phyloP scores from a whole-genome alignment of 2,329 filamentous ascomycete genomes.

The Apiospora malaysiana region DNA sequence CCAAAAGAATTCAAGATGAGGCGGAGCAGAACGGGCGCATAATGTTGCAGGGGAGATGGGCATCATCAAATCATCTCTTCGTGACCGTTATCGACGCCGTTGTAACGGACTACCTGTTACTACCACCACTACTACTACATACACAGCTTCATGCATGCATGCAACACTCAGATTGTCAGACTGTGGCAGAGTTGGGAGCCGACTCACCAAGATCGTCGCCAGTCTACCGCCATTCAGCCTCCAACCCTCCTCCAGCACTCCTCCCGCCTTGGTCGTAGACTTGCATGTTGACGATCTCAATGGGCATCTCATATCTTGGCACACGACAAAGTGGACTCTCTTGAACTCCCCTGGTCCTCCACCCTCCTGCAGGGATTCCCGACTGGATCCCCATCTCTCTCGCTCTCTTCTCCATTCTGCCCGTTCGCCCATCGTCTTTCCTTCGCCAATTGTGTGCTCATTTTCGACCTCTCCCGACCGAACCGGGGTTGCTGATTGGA shows the following conservation, averaged over 20 bases:
- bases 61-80: constrained; percentile 4
- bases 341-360: not conserved
- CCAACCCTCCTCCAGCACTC: not conserved
- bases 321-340: not conserved
- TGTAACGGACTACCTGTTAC: not conserved
- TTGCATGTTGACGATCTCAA: constrained; percentile 15
- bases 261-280: constrained; percentile 13
- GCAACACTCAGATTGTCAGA: not conserved
- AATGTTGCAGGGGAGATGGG: constrained; percentile 15
- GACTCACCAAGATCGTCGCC: not conserved
- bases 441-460: not conserved
- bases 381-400: not conserved
- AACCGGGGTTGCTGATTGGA: constrained; percentile 8
- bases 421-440: not conserved
- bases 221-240: constrained; percentile 1
- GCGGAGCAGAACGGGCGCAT: constrained; percentile 10
- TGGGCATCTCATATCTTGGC: constrained; percentile 15
- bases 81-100: not conserved
- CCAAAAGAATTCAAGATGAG: not conserved
- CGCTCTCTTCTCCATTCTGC: not conserved
- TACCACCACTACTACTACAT: too few relatives aligned
- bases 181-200: too few relatives aligned
- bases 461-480: constrained; percentile 4
- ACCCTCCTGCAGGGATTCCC: constrained; percentile 11
- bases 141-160: not conserved